These are phyloP conservation scores for Aspergillus haitiensis DNA, from an alignment of 495 filamentous ascomycete genomes.

Conservation along the genomic window DNA sequence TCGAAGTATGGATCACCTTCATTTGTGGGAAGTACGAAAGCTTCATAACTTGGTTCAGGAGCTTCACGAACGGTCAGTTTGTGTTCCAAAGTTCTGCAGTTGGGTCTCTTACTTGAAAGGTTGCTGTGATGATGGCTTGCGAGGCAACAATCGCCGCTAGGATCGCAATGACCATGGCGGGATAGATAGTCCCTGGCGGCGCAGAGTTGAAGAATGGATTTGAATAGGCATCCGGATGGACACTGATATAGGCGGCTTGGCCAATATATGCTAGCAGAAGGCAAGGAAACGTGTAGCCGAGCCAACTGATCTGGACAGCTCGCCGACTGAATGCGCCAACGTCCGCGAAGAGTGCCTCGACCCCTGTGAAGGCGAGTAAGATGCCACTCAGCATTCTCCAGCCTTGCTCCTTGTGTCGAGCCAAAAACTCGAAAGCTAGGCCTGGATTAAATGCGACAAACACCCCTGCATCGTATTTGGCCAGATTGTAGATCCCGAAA, in stretches of 20 bases:
- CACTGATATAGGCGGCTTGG: conserved; percentile 70
- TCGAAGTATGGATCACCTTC: conserved; percentile 65
- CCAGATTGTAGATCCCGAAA: conserved; percentile 72
- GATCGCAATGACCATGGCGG: conserved; percentile 63
- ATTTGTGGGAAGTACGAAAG: conserved; percentile 74
- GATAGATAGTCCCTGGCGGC: conserved; percentile 65
- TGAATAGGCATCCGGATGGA: conserved; percentile 57
- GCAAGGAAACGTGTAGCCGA: conserved; percentile 64
- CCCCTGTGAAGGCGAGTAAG: conserved; percentile 70
- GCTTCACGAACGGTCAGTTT: conserved; percentile 34
- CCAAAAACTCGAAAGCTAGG: conserved; percentile 61
- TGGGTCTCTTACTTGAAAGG: conserved; percentile 49
- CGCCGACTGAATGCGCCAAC: conserved; percentile 64
- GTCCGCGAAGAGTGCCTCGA: conserved; percentile 75
- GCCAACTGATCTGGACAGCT: conserved; percentile 66
- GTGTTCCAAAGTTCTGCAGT: neutral
- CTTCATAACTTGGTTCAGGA: conserved; percentile 72
- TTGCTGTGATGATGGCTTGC: conserved; percentile 75
- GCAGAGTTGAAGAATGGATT: conserved; percentile 73
- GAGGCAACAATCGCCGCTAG: conserved; percentile 73
- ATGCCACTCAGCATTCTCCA: conserved; percentile 71
- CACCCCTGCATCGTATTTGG: conserved; percentile 61
- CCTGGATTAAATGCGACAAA: conserved; percentile 69
- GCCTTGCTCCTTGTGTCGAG: conserved; percentile 59
- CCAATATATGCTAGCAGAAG: conserved; percentile 70